Evolutionary conservation across 139 green algal genomes (phyloP).

Genomic region (Chlorella sp.): DNA sequence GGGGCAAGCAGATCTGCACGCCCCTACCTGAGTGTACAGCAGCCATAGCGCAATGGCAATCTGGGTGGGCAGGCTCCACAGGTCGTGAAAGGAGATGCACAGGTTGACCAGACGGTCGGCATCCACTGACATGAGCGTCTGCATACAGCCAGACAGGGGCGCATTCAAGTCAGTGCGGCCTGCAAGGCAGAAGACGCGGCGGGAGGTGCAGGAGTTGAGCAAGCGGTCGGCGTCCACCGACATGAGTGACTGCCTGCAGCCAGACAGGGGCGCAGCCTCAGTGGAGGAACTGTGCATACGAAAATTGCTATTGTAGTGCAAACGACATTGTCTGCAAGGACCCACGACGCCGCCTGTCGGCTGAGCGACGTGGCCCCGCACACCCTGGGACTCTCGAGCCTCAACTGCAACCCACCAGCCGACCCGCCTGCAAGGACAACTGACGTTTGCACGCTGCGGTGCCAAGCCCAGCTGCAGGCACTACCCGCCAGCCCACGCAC

Average conservation of each 20-base stretch:
- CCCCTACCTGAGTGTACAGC: slow-evolving; percentile 89
- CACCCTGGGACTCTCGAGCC: too few relatives aligned
- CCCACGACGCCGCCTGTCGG: too few relatives aligned
- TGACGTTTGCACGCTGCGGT: too few relatives aligned
- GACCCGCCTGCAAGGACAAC: too few relatives aligned
- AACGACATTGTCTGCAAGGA: too few relatives aligned
- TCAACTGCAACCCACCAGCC: too few relatives aligned
- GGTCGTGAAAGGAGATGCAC: slow-evolving; percentile 76
- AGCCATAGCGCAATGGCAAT: slow-evolving; percentile 81
- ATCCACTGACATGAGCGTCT: slow-evolving; percentile 81
- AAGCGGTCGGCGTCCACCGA: slow-evolving; percentile 64
- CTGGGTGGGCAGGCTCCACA: slow-evolving; percentile 87
- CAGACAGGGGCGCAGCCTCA: not conserved
- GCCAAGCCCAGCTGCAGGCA: too few relatives aligned
- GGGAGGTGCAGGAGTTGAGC: not conserved
- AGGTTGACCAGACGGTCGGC: slow-evolving; percentile 78
- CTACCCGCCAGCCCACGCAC: not conserved
- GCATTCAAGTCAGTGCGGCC: not conserved
- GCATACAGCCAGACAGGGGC: not conserved
- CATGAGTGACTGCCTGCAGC: slow-evolving; percentile 65
- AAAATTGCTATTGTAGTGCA: too few relatives aligned
- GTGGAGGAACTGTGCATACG: too few relatives aligned
- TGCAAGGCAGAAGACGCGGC: not conserved
- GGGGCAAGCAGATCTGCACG: too few relatives aligned
- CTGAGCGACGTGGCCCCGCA: too few relatives aligned